Evolutionary conservation across 345 rosid genomes (phyloP), one percentile per base, ranked within the genome.

Genomic region (Punica granatum): DNA sequence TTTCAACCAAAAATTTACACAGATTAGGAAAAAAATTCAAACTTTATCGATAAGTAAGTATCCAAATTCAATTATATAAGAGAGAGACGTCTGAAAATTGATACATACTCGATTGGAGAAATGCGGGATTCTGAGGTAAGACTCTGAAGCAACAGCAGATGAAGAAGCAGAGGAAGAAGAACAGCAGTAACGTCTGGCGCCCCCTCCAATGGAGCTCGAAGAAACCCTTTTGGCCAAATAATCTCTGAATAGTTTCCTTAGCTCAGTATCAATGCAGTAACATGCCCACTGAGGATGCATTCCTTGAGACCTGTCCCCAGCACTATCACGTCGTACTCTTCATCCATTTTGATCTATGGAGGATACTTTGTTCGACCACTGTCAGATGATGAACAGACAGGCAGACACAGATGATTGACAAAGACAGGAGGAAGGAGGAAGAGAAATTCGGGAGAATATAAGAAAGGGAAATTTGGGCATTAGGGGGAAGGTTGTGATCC

Each of bases 281-380:
- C n/a, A n/a, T n/a, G 92, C 7, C 98, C 98, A 15, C 97, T 88
- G 75, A 88, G 97, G 75, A 93, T 93, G 81, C 98, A 93, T 75
- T 93, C 92, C 74, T 93, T 93, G 67, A 90, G 96, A 67, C 96
- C 96, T 8, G 92, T 93, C 60, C 96, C 98, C n/a, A 90, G 90
- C 71, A 93, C 96, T 60, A 90, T 88, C 30, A 93, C 98, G 73
- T 88, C 97, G 65, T 93, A 93, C 74, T 88, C 88, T 88, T 90
- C 97, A 86, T 90, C 97, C 97, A 90, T 72, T 4, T 31, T 83
- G 72, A 63, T 67, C 10, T 16, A 42, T 35, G 30, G 0, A 6
- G 0, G n/a, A n/a, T n/a, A 61, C 53, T 49, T 28, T 3, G 31
- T 26, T n/a, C 13, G 13, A 4, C 8, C 7, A n/a, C 41, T 37